Base-by-base conservation (phyloP, 2,329 filamentous ascomycete species). In the Colletotrichum simmondsii region DNA sequence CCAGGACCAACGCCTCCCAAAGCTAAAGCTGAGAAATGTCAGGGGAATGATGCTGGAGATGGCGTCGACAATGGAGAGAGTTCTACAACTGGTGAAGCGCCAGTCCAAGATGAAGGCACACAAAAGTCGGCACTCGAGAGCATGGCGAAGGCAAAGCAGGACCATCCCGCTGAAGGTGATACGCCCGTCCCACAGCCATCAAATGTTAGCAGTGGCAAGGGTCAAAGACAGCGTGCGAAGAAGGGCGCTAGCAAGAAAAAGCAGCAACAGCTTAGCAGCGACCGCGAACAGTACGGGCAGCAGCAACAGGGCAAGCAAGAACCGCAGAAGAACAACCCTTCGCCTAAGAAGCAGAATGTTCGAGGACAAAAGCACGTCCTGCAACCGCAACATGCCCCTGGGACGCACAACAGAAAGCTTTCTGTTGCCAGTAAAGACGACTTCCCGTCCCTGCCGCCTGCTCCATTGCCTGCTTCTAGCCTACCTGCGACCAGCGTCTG, bases 381-480 rank as follows among this genome's bases (percentile, higher is more conserved):
- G 26, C 56, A 42, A 32, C 56, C 32, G 19, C 57, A 24, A 26
- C n/a, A 53, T n/a, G 65, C 30, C 30, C 61, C 49, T 10, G 61
- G 46, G 3, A 19, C 30, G 28, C 28, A 52, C 42, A 59, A 22
- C 32, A 52, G 16, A 35, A 19, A 46, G 11, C 14, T 30, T n/a
- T 26, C 57, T 4, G 26, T 62, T 24, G 30, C 32, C 26, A 76
- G 75, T 64, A 75, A 68, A 10, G 74, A 78, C 1, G 76, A 80
- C 16, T 81, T 78, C 77, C 78, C 78, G 24, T 78, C 73, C 6
- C 66, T 79, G 49, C 76, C 76, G 2, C 37, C 62, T 16, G 54
- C 42, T 24, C 58, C 42, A 24, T 30, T 35, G 28, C 46, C 63
- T 32, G 53, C 24, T 32, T 42, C 68, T 2, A 58, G 57, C 19